phyloP scores from a whole-genome alignment of 2,329 filamentous ascomycete species.

The Penicillium sp. region DNA sequence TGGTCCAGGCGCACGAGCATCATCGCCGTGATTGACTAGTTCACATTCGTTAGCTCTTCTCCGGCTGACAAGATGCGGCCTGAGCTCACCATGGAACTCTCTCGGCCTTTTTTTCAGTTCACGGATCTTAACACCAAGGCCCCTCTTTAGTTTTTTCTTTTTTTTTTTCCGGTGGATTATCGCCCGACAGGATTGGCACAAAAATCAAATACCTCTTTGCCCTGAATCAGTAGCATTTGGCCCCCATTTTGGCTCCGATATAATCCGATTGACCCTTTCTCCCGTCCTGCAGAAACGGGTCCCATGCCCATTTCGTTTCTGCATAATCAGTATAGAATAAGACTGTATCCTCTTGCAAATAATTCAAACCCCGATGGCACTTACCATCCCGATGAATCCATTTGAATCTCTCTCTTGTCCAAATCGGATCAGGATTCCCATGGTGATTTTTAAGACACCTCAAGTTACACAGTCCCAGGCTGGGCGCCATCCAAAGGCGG shows the following conservation, averaged over 20 bases:
- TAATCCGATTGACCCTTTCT: constrained; percentile 11
- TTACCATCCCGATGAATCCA: neutral
- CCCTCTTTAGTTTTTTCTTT: neutral
- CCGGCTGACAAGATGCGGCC: constrained; percentile 20
- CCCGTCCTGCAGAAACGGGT: neutral
- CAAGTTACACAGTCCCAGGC: constrained; percentile 22
- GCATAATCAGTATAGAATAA: constrained; percentile 1
- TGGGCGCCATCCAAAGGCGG: constrained; percentile 1
- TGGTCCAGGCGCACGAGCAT: constrained; percentile 9
- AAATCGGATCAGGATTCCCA: neutral
- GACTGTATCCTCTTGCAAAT: neutral
- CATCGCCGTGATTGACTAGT: constrained; percentile 15
- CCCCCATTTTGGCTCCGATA: constrained; percentile 7
- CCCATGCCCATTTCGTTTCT: neutral
- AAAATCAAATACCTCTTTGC: neutral
- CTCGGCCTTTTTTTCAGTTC: neutral
- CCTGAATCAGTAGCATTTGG: neutral
- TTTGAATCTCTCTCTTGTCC: neutral
- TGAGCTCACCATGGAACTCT: constrained; percentile 11
- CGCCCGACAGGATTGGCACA: neutral
- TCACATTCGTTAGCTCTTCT: constrained; percentile 10
- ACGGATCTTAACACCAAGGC: constrained; percentile 3
- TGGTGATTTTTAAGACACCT: constrained; percentile 16
- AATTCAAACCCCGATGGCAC: neutral
- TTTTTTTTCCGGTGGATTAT: constrained; percentile 8